These are phyloP conservation scores for Articulospora tetracladia DNA, from an alignment of 495 filamentous ascomycete genomes.

Conservation along the genomic window DNA sequence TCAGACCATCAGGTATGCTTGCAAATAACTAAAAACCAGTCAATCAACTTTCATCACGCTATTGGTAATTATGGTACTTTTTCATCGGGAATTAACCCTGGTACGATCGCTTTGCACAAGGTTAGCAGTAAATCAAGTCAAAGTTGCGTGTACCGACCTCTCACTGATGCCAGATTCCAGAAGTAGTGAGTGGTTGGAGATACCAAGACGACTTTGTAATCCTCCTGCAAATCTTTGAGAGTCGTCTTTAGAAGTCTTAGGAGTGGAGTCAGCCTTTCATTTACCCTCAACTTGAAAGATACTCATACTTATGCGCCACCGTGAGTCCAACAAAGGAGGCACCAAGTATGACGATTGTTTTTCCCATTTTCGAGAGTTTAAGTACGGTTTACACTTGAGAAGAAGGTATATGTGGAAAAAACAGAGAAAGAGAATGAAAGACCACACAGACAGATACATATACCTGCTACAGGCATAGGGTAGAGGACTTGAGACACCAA, in stretches of 20 bases:
- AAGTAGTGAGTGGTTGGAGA: constrained; percentile 33
- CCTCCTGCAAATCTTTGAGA: constrained; percentile 4
- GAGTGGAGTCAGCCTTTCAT: not conserved
- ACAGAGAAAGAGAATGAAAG: too few relatives aligned
- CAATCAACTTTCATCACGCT: not conserved
- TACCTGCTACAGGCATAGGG: too few relatives aligned
- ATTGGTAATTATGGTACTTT: constrained; percentile 13
- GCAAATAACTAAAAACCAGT: constrained; percentile 8
- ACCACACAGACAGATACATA: too few relatives aligned
- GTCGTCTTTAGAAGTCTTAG: constrained; percentile 18
- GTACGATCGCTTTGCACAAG: constrained; percentile 31
- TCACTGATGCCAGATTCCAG: constrained; percentile 30
- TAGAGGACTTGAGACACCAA: too few relatives aligned
- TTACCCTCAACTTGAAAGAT: not conserved
- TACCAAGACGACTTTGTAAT: constrained; percentile 31
- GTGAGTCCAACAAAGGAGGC: constrained; percentile 55
- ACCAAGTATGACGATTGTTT: constrained; percentile 61
- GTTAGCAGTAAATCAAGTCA: too few relatives aligned
- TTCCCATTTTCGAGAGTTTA: constrained; percentile 29
- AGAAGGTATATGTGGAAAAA: not conserved
- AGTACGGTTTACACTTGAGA: not conserved
- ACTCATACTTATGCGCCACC: constrained; percentile 48
- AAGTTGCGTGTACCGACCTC: constrained; percentile 17
- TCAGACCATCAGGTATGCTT: constrained; percentile 2
- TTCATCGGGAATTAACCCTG: constrained; percentile 28